A percentile compares a stretch with the other conserved stretches of the same genome.
Evolutionary conservation across 768 basidiomycete species (phyloP).

Genomic region (Lentinula raphanica): DNA sequence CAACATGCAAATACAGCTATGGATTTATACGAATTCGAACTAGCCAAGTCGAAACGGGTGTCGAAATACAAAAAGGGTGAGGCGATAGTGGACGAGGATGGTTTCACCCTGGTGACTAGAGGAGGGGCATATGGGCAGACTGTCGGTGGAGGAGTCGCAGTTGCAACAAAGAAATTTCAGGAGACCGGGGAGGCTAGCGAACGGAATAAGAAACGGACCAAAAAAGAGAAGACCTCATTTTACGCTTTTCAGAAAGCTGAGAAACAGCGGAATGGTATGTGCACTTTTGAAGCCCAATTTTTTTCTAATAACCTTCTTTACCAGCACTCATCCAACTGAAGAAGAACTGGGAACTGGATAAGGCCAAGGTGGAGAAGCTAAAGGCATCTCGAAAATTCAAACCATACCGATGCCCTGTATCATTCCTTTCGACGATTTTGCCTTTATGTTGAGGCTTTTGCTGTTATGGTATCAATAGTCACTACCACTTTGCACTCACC

Average conservation of each 20-base stretch:
- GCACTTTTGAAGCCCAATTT: conserved; percentile 6
- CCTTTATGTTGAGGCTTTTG: no score
- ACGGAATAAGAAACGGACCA: conserved; percentile 45
- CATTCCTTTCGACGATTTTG: no score
- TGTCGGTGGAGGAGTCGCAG: conserved; percentile 70
- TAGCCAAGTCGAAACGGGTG: conserved; percentile 49
- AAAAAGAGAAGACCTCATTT: conserved; percentile 71
- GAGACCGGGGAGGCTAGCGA: conserved; percentile 49
- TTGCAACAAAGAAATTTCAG: conserved; percentile 63
- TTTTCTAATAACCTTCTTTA: not conserved
- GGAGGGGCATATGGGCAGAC: conserved; percentile 88
- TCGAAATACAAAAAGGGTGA: conserved; percentile 76
- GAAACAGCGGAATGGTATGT: conserved; percentile 76
- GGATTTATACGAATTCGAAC: conserved; percentile 69
- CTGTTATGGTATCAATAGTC: no score
- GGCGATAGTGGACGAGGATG: conserved; percentile 89
- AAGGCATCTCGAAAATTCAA: conserved; percentile 80
- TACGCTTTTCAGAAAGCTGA: conserved; percentile 91
- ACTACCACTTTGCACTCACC: no score
- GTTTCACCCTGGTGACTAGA: conserved; percentile 90
- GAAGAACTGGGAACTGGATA: conserved; percentile 84
- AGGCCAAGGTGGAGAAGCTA: conserved; percentile 74
- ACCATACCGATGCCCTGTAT: conserved; percentile 81
- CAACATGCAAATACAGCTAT: conserved; percentile 79
- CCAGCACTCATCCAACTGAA: conserved; percentile 71